Evolutionary conservation across 768 basidiomycete genomes (phyloP).

Genomic region (Lentinula sp.): DNA sequence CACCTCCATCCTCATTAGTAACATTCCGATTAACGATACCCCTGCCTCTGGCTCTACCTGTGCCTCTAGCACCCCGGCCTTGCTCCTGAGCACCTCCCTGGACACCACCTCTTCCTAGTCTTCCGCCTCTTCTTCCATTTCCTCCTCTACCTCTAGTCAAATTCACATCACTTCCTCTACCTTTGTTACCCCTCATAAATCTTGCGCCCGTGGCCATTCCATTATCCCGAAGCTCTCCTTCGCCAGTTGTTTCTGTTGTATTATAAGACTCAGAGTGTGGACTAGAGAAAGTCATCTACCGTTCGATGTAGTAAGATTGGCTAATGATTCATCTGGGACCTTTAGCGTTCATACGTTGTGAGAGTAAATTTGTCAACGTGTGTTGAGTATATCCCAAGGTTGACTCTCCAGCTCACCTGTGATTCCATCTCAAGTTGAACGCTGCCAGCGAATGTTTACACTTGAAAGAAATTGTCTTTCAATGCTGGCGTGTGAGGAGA

Average conservation of each 20-base stretch:
- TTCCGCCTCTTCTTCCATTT: not conserved
- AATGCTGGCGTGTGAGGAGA: no score
- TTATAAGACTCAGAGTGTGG: not conserved
- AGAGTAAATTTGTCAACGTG: no score
- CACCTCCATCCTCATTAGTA: not conserved
- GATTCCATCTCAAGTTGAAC: no score
- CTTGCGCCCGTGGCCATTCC: not conserved
- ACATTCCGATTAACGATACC: not conserved
- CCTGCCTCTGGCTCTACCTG: not conserved
- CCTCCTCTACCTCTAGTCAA: not conserved
- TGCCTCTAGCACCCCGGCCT: not conserved
- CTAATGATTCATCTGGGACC: not conserved
- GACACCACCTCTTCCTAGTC: no score
- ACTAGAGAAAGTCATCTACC: not conserved
- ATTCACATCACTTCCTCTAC: no score
- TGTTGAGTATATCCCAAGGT: no score
- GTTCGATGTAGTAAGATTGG: not conserved
- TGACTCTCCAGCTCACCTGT: no score
- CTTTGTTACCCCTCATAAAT: not conserved
- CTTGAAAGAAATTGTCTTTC: no score
- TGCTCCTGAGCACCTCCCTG: not conserved
- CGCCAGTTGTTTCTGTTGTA: not conserved
- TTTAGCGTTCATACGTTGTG: no score
- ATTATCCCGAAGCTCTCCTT: no score
- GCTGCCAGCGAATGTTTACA: no score